A percentile compares a stretch with the other conserved stretches of the same genome.
phyloP scores from a whole-genome alignment of 1,284 basidiomycete genomes.

The Ustilago lituana region DNA sequence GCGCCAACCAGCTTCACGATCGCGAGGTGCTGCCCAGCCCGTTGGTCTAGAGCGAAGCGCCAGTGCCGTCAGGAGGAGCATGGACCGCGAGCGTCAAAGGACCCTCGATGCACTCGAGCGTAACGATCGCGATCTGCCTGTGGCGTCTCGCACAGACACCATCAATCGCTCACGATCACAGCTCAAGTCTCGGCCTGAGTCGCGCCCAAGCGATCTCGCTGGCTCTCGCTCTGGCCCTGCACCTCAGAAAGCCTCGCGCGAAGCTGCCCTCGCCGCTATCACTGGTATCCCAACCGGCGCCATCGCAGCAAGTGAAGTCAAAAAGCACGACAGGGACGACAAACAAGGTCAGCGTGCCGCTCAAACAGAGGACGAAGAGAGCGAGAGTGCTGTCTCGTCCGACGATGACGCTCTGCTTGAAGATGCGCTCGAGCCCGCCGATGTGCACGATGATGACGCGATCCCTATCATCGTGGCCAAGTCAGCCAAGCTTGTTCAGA shows the following conservation, averaged over 20 bases:
- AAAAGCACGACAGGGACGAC: conserved; percentile 11
- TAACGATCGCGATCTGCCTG: conserved; percentile 18
- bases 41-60: conserved; percentile 20
- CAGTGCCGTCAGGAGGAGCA: conserved; percentile 35
- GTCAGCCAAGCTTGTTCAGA: conserved; percentile 10
- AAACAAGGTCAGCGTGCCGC: neutral
- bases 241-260: conserved; percentile 24
- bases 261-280: conserved; percentile 45
- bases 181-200: conserved; percentile 1
- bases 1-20: conserved; percentile 6
- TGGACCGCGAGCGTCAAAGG: conserved; percentile 34
- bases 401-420: conserved; percentile 23
- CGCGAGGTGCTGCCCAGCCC: neutral
- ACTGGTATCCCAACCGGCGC: conserved; percentile 32
- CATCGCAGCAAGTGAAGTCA: conserved; percentile 13
- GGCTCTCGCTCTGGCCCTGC: conserved; percentile 10
- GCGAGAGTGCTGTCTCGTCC: conserved; percentile 17
- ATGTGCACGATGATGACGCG: conserved; percentile 43
- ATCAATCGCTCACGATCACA: conserved; percentile 21
- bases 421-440: conserved; percentile 39
- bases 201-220: conserved; percentile 8
- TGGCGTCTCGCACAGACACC: conserved; percentile 26
- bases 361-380: conserved; percentile 12
- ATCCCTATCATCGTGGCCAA: conserved; percentile 19
- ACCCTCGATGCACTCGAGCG: conserved; percentile 33